phyloP scores from a whole-genome alignment of 208 protist genomes.

The Blechomonas ayalai region DNA sequence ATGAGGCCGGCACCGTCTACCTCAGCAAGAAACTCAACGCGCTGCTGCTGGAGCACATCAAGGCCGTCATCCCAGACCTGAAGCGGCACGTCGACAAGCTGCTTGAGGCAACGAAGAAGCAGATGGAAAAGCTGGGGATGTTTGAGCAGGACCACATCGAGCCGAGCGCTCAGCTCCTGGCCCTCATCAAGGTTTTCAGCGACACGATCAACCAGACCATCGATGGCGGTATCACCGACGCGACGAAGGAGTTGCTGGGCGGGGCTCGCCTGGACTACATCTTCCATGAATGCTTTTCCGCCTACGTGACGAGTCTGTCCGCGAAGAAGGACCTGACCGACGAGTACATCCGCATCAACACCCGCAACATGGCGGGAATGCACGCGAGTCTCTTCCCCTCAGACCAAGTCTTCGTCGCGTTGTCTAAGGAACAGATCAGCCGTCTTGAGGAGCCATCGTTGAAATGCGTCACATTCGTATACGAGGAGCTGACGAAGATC shows the following conservation, averaged over 20 bases:
- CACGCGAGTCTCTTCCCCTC: conserved; percentile 95
- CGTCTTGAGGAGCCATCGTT: conserved; percentile 92
- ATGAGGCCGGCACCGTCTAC: conserved; percentile 84
- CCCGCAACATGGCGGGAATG: conserved; percentile 95
- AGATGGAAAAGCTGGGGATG: conserved; percentile 89
- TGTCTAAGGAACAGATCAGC: conserved; percentile 93
- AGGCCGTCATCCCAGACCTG: conserved; percentile 90
- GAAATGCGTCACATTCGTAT: conserved; percentile 94
- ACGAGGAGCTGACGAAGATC: conserved; percentile 95
- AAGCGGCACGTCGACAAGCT: conserved; percentile 88
- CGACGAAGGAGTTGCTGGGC: conserved; percentile 91
- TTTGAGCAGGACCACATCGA: conserved; percentile 78
- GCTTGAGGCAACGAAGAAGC: conserved; percentile 71
- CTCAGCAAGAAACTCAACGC: conserved; percentile 88
- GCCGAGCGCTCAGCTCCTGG: conserved; percentile 76
- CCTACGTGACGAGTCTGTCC: conserved; percentile 81
- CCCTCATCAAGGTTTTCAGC: conserved; percentile 85
- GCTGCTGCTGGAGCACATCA: conserved; percentile 95
- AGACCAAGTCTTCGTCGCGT: conserved; percentile 94
- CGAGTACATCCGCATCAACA: conserved; percentile 94
- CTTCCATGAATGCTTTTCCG: conserved; percentile 92
- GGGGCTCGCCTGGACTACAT: conserved; percentile 96
- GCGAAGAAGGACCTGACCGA: conserved; percentile 90
- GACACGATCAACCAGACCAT: conserved; percentile 90
- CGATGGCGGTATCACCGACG: conserved; percentile 88